phyloP scores from a whole-genome alignment of 108 stramenopile species.

The Cyclotella sp. region DNA sequence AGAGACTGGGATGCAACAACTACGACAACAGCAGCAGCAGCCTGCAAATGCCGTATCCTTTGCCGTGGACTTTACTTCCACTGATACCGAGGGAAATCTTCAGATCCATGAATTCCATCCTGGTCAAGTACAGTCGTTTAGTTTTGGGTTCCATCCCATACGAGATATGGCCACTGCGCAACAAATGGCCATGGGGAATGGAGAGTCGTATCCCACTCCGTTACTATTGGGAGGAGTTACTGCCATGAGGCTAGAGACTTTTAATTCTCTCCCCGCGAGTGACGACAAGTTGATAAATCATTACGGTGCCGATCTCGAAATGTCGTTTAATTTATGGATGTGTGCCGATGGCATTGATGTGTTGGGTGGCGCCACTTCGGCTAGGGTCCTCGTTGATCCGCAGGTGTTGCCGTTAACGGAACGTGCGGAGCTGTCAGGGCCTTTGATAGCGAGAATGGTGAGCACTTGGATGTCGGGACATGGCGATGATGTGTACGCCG shows the following conservation, averaged over 20 bases:
- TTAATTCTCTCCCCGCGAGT: slow-evolving; percentile 62
- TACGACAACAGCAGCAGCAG: slow-evolving; percentile 40
- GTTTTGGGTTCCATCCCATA: slow-evolving; percentile 40
- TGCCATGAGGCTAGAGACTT: slow-evolving; percentile 76
- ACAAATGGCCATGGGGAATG: slow-evolving; percentile 70
- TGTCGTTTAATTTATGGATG: slow-evolving; percentile 84
- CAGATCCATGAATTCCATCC: slow-evolving; percentile 18
- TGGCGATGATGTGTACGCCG: slow-evolving; percentile 51
- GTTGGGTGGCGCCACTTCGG: slow-evolving; percentile 16
- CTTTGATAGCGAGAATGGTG: slow-evolving; percentile 66
- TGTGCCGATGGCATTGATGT: slow-evolving; percentile 91
- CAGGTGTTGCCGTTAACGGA: slow-evolving; percentile 26
- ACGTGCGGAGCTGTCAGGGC: slow-evolving; percentile 12
- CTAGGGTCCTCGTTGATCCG: slow-evolving; percentile 46
- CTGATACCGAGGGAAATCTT: slow-evolving; percentile 40
- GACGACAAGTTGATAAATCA: slow-evolving; percentile 58
- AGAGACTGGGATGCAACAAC: not conserved
- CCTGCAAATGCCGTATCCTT: slow-evolving; percentile 86
- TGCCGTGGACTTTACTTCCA: slow-evolving; percentile 27
- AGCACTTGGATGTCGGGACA: slow-evolving; percentile 72
- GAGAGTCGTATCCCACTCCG: slow-evolving; percentile 75
- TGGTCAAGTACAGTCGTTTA: slow-evolving; percentile 35
- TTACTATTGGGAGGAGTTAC: slow-evolving; percentile 64
- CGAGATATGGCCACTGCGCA: slow-evolving; percentile 39
- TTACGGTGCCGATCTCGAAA: slow-evolving; percentile 75